phyloP scores from a whole-genome alignment of 345 rosid genomes.

The Populus tremula region DNA sequence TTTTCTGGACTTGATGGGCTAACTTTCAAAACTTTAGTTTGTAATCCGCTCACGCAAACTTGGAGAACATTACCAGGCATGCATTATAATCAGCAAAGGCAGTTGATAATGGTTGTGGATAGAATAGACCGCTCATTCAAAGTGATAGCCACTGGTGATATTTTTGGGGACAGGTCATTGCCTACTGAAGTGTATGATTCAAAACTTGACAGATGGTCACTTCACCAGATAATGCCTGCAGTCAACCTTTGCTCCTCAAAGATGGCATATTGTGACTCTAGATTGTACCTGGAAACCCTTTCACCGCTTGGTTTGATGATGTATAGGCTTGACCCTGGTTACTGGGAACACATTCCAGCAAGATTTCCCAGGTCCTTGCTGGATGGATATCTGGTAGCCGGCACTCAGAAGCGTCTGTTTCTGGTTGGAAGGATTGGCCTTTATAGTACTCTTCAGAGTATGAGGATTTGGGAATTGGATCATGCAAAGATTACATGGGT shows the following conservation, averaged over 20 bases:
- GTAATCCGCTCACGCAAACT: slow-evolving; percentile 83
- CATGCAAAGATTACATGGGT: slow-evolving; percentile 74
- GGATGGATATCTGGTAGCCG: slow-evolving; percentile 95
- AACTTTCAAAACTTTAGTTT: slow-evolving; percentile 73
- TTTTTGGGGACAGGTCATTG: slow-evolving; percentile 76
- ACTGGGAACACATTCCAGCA: slow-evolving; percentile 93
- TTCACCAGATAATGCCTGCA: slow-evolving; percentile 92
- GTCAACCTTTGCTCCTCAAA: slow-evolving; percentile 92
- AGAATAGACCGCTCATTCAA: slow-evolving; percentile 70
- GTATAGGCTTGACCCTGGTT: slow-evolving; percentile 73
- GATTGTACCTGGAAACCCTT: slow-evolving; percentile 85
- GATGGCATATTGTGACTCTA: slow-evolving; percentile 91
- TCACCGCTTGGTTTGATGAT: slow-evolving; percentile 96
- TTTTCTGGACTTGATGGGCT: slow-evolving; percentile 89
- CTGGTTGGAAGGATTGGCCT: slow-evolving; percentile 94
- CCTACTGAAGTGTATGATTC: slow-evolving; percentile 96
- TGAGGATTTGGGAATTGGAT: slow-evolving; percentile 98
- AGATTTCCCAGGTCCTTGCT: slow-evolving; percentile 86
- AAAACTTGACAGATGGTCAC: slow-evolving; percentile 62
- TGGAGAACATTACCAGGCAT: slow-evolving; percentile 81
- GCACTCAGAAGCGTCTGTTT: slow-evolving; percentile 83
- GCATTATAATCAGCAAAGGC: slow-evolving; percentile 87
- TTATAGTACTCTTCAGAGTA: slow-evolving; percentile 86
- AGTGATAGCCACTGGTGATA: slow-evolving; percentile 87
- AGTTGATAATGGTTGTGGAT: slow-evolving; percentile 82